Percentiles rank a stretch among this genome's conserved stretches.
These are phyloP conservation scores for Zygotorulaspora florentina DNA, from an alignment of 805 yeast genomes.

Conservation along the genomic window DNA sequence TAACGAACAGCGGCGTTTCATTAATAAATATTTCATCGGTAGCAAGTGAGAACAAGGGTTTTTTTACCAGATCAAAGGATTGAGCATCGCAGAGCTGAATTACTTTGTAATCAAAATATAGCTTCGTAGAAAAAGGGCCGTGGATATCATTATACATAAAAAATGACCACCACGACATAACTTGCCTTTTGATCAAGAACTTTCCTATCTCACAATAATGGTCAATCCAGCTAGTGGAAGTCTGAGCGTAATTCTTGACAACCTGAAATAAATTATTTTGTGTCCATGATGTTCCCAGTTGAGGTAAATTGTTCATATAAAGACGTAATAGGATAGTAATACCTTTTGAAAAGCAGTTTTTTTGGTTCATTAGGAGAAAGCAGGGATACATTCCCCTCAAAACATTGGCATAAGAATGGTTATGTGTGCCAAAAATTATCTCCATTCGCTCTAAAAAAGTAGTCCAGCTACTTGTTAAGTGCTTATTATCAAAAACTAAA, in stretches of 20 bases:
- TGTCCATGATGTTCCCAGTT: slow-evolving; percentile 22
- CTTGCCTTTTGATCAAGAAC: slow-evolving; percentile 18
- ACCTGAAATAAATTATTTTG: slow-evolving; percentile 22
- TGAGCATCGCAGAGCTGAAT: slow-evolving; percentile 22
- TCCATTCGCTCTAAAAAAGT: slow-evolving; percentile 12
- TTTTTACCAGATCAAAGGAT: slow-evolving; percentile 22
- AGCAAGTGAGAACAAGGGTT: slow-evolving; percentile 18
- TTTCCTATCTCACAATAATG: slow-evolving; percentile 26
- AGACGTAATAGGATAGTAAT: slow-evolving; percentile 7
- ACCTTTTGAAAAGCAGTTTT: slow-evolving; percentile 1
- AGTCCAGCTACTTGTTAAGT: slow-evolving; percentile 10
- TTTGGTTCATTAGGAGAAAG: slow-evolving; percentile 9
- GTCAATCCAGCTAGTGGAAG: slow-evolving; percentile 19
- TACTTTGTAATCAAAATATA: slow-evolving; percentile 20
- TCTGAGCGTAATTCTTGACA: slow-evolving; percentile 15
- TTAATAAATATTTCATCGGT: slow-evolving; percentile 12
- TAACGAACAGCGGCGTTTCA: slow-evolving; percentile 9
- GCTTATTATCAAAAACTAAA: slow-evolving; percentile 5
- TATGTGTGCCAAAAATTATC: slow-evolving; percentile 1
- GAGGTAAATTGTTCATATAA: slow-evolving; percentile 11
- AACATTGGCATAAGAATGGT: slow-evolving; percentile 8
- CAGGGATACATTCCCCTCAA: slow-evolving; percentile 17
- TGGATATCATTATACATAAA: slow-evolving; percentile 24
- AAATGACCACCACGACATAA: slow-evolving; percentile 33
- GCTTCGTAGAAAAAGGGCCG: slow-evolving; percentile 8